Base-by-base conservation (phyloP, 2,329 filamentous ascomycete genomes). In the Aulographum hederae region DNA sequence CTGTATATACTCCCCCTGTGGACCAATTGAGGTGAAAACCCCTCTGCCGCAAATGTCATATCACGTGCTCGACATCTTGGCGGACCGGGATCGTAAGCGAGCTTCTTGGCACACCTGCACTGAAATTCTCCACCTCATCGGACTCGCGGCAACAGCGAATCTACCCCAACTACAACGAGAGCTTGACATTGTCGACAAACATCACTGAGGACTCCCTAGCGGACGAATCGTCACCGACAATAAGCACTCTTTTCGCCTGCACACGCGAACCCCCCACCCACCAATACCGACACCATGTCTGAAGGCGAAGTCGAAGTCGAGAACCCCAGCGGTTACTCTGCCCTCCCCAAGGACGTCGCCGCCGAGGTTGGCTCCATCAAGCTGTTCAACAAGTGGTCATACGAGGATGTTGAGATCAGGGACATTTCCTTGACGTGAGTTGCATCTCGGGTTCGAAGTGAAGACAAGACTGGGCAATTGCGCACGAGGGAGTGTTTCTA, bases 361-460 rank as follows among this genome's bases (percentile, higher is more conserved):
- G 69, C 74, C 53, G 81, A 92, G 67, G 75, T 89, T 65, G 85
- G 84, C 63, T 77, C 70, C 65, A 71, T 89, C 61, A 92, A 92
- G 78, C 73, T 93, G 53, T 92, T 93, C 75, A 91, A 89, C 77
- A 92, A 91, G 67, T 93, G 85, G 75, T 26, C 66, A 66, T 98
- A 95, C 67, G 89, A 89, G 61, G 81, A 95, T 76, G 86, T 98
- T 57, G 89, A 98, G 73, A 89, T 98, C 65, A 78, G 86, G 63
- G 89, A 98, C 62, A 95, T 98, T 68, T 98, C 89, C 54, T 73
- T 98, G 69, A 95, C 86, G 89, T 98, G 91, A 69, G 81, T 23
- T n/a, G 21, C 10, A 10, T n/a, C n/a, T n/a, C n/a, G n/a, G n/a
- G n/a, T n/a, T n/a, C n/a, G n/a, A n/a, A n/a, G n/a, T n/a, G n/a